These are phyloP conservation scores for Carpinus fangiana DNA, from an alignment of 306 rosid species.

Conservation along the genomic window DNA sequence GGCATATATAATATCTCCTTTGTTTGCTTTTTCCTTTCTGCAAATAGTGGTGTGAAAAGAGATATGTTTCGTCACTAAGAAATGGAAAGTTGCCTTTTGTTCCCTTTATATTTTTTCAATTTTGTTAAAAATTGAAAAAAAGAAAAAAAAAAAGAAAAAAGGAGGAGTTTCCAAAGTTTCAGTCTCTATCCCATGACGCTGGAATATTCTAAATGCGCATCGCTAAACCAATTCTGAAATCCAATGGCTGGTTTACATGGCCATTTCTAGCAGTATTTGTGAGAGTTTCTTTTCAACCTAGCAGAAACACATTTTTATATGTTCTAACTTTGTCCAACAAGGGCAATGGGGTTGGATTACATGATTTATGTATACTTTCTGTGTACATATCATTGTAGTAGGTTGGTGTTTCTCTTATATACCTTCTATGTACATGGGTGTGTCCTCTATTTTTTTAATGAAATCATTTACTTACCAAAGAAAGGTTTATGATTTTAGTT, in stretches of 20 bases:
- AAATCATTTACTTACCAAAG: too few relatives aligned
- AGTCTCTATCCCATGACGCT: background rate
- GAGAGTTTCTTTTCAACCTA: background rate
- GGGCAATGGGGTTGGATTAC: background rate
- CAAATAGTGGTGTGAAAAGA: too few relatives aligned
- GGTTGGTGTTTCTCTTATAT: too few relatives aligned
- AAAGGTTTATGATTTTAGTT: constrained; percentile 7
- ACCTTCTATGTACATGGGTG: too few relatives aligned
- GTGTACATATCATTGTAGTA: too few relatives aligned
- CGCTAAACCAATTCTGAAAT: background rate
- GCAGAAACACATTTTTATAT: background rate
- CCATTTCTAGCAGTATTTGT: background rate
- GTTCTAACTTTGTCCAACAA: background rate
- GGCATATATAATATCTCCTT: background rate
- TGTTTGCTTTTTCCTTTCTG: background rate
- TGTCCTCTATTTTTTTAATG: too few relatives aligned
- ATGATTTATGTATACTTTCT: background rate
- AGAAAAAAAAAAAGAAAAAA: background rate
- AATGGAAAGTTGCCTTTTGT: background rate
- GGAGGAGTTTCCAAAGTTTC: background rate
- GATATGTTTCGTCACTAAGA: too few relatives aligned
- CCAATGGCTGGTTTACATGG: background rate
- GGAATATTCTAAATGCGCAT: background rate
- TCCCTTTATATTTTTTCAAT: background rate
- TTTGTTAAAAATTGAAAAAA: too few relatives aligned